Evolutionary conservation across 2,329 filamentous ascomycete species (phyloP), one percentile per base, ranked within the genome.

Genomic region (Cryphonectria japonica): DNA sequence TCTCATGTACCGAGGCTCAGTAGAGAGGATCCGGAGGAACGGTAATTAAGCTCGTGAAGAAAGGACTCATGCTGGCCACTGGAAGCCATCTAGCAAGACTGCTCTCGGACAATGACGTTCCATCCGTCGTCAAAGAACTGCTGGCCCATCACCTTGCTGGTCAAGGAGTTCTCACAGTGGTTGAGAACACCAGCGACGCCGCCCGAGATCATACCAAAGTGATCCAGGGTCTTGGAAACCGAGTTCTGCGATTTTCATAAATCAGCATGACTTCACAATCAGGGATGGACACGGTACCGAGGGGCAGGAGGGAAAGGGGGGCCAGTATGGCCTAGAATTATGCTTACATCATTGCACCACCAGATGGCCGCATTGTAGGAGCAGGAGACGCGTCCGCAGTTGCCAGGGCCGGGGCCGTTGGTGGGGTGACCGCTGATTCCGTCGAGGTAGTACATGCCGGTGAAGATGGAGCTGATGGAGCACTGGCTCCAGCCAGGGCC

Each of bases 311-410:
- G 11, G 14, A 19, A 4, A 46, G 43, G 22, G 19, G 14, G 4
- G 13, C 26, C 26, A 26, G 26, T 26, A 26, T 26, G 26, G 26
- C 26, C 26, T 26, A 26, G 26, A 26, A 26, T 26, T 26, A 26
- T 26, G 26, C 65, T 39, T 29, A 59, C 65, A 14, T 67, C 65
- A 19, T 67, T 67, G 65, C 65, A 67, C 65, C 65, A 67, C 65
- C 65, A 67, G 37, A 67, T 67, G 7, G 50, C 65, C 0, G 65
- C 65, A 60, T 59, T 32, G 52, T 43, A 4, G 1, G 50, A 37
- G 34, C 65, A 67, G 52, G 50, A 57, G 19, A 67, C 65, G 3
- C 65, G 9, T 4, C 65, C 65, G 37, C 65, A 67, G n/a, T 37
- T 41, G n/a, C 65, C 65, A 1, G 65, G 65, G 8, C 65, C 65